A percentile compares a stretch with the other conserved stretches of the same genome.
Conservation (phyloP, 768 basidiomycete genomes). For the Mycena capillaripes region DNA sequence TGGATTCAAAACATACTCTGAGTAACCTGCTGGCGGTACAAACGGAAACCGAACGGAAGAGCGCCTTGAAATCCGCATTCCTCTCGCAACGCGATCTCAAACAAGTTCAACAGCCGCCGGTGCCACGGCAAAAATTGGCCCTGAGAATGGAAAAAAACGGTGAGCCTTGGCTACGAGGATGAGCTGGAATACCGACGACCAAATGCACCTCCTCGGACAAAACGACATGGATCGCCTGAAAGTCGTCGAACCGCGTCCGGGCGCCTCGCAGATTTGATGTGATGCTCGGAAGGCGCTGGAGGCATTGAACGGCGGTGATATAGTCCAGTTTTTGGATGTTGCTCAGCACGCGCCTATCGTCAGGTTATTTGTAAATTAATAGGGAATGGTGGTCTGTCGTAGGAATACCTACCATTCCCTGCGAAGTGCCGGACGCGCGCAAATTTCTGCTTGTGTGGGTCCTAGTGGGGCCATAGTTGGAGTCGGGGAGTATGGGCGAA, state of each 20-base stretch:
- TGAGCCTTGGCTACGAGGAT: not conserved
- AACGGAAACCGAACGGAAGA: constrained; percentile 42
- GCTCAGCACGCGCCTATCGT: constrained; percentile 46
- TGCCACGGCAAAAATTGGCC: constrained; percentile 57
- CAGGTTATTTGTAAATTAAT: not conserved
- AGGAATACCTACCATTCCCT: constrained; percentile 16
- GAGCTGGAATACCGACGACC: constrained; percentile 44
- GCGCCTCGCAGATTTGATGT: constrained; percentile 37
- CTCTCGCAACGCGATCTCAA: constrained; percentile 49
- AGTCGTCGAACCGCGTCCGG: constrained; percentile 55
- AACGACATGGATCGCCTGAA: constrained; percentile 52
- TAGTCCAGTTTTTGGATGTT: constrained; percentile 46
- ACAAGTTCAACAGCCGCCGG: constrained; percentile 46
- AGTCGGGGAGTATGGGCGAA: not conserved
- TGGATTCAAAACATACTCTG: constrained; percentile 17
- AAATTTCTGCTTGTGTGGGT: not conserved
- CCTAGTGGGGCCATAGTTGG: not conserved
- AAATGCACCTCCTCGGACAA: constrained; percentile 47
- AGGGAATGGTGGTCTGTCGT: not conserved
- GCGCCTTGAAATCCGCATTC: constrained; percentile 54
- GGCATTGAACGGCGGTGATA: constrained; percentile 45
- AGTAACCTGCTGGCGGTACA: not conserved
- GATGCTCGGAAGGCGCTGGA: constrained; percentile 47
- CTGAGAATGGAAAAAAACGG: constrained; percentile 39
- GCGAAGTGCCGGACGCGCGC: constrained; percentile 3